Evolutionary conservation across 768 basidiomycete genomes (phyloP).

Genomic region (Sarcodon sp.): DNA sequence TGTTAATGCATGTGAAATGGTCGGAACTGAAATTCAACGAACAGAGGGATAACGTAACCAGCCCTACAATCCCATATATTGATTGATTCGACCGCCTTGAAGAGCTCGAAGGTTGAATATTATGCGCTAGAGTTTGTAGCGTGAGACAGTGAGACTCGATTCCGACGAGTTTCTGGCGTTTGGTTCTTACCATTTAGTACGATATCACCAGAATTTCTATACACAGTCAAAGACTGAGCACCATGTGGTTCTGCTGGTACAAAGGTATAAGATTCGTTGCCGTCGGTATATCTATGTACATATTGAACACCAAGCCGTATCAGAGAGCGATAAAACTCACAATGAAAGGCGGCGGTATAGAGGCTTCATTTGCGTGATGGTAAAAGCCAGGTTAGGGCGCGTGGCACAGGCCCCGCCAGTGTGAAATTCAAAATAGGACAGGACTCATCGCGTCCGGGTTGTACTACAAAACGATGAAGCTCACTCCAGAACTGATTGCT

Average conservation of each 20-base stretch:
- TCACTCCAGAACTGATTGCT: constrained; percentile 88
- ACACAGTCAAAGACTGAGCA: constrained; percentile 56
- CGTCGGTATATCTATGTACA: constrained; percentile 51
- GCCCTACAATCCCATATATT: constrained; percentile 65
- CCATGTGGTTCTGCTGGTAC: constrained; percentile 51
- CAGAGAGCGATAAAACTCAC: neutral
- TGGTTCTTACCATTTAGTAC: constrained; percentile 47
- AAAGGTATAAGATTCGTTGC: constrained; percentile 67
- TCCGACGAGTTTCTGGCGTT: neutral
- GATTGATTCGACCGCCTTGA: constrained; percentile 49
- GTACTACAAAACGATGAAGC: constrained; percentile 46
- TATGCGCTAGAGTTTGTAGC: constrained; percentile 28
- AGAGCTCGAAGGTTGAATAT: constrained; percentile 35
- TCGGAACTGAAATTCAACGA: constrained; percentile 14
- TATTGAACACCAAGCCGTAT: constrained; percentile 1
- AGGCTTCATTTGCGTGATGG: constrained; percentile 39
- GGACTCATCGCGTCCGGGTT: constrained; percentile 4
- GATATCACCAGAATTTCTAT: constrained; percentile 66
- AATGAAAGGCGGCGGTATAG: constrained; percentile 50
- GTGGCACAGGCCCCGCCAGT: neutral
- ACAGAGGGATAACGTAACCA: constrained; percentile 72
- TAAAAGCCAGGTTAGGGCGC: constrained; percentile 9
- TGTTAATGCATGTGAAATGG: neutral
- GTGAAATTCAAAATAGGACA: neutral
- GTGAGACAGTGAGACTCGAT: constrained; percentile 1